Evolutionary conservation across 768 basidiomycete genomes (phyloP), one percentile per base, ranked within the genome.

Genomic region (Suillus subaureus): DNA sequence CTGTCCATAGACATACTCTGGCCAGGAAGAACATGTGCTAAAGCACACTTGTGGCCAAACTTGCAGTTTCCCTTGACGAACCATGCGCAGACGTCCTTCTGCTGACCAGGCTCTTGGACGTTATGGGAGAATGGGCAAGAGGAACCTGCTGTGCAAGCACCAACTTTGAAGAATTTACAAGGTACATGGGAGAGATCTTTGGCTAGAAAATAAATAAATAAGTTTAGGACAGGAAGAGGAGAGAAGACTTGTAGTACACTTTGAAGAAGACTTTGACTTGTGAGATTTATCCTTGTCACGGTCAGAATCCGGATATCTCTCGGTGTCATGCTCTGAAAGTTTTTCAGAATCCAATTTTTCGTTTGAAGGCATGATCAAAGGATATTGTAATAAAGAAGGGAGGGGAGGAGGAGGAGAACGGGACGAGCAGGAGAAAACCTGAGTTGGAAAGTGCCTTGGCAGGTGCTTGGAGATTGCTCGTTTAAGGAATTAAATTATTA

Each of bases 101-200:
- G 87, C 54, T 86, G 86, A 4, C 93, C 91, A 35, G 93, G 89
- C 70, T 94, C 92, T 65, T 85, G 79, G 7, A 82, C 71, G 65
- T 77, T 74, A 77, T 99, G 97, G 35, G 95, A 96, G 85, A 99
- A 99, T n/a, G 94, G 94, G 77, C 97, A 99, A 3, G 92, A 91
- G 4, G 93, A 81, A 40, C 96, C 96, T 12, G 96, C 96, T 5
- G 96, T 97, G 78, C 96, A 99, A 15, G 89, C 90, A 40, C 96
- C 94, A 68, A 93, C 91, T 74, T 92, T 93, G 87, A 89, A 97
- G 86, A 98, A 98, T 80, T 97, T 93, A 82, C 97, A 99, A 2
- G 96, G 96, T 16, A 99, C 97, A 83, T 97, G 96, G 3, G 93
- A 93, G 63, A 98, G 85, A 75, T 95, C 93, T 77, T 94, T 94